Conservation (phyloP, 352 stramenopile species). For the Blastocystis hominis region DNA sequence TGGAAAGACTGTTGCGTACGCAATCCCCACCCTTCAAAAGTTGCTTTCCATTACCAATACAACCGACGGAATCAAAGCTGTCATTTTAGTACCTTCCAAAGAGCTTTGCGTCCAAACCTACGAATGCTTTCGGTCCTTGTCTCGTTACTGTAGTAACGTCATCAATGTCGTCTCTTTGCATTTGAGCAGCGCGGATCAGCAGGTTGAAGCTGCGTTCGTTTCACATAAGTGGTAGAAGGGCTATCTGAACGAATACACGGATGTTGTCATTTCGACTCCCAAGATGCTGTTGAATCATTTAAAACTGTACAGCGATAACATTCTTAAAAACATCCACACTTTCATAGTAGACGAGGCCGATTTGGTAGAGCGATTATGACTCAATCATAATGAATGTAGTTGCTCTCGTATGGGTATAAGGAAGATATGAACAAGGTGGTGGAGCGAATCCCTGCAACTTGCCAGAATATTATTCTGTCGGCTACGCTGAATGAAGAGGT, state of each 20-base stretch:
- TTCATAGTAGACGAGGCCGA: slow-evolving; percentile 96
- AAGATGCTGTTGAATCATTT: slow-evolving; percentile 18
- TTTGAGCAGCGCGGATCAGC: slow-evolving; percentile 76
- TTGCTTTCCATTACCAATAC: slow-evolving; percentile 64
- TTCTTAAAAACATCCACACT: slow-evolving; percentile 69
- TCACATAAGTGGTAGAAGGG: too few relatives aligned
- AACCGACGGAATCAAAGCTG: slow-evolving; percentile 64
- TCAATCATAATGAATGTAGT: too few relatives aligned
- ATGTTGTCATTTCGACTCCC: slow-evolving; percentile 59
- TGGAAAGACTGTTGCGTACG: slow-evolving; percentile 84
- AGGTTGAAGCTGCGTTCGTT: too few relatives aligned
- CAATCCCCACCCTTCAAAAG: slow-evolving; percentile 80
- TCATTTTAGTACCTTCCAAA: slow-evolving; percentile 90
- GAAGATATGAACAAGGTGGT: slow-evolving; percentile 68
- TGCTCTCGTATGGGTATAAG: slow-evolving; percentile 88
- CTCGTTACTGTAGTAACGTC: slow-evolving; percentile 89
- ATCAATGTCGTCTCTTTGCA: slow-evolving; percentile 80
- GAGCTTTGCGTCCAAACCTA: slow-evolving; percentile 90
- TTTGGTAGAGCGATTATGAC: slow-evolving; percentile 65
- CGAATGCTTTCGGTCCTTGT: slow-evolving; percentile 78
- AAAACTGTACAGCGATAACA: not conserved
- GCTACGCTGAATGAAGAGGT: slow-evolving; percentile 89
- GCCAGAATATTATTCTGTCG: slow-evolving; percentile 93
- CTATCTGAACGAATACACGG: slow-evolving; percentile 78
- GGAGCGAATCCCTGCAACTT: slow-evolving; percentile 82